Conservation (phyloP, 148 eudicot species). For the Tetragonia tetragonoides region DNA sequence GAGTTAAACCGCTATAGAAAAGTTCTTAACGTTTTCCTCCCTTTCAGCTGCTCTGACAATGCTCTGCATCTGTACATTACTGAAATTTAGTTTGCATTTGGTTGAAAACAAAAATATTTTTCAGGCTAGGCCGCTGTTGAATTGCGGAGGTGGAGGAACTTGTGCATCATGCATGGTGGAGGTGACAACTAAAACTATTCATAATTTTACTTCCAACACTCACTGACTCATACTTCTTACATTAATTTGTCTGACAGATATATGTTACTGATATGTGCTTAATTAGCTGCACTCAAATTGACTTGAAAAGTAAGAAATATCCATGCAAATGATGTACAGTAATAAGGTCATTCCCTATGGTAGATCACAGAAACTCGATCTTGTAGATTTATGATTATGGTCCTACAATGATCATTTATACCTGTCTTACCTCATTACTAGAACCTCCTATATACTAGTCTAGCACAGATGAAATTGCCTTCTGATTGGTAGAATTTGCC, state of each 20-base stretch:
- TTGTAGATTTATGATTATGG: too few species aligned
- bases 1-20: not conserved
- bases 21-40: not conserved
- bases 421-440: too few species aligned
- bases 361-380: too few species aligned
- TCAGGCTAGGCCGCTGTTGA: conserved; percentile 63
- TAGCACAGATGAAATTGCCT: too few species aligned
- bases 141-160: conserved; percentile 83
- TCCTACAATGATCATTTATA: too few species aligned
- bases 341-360: not conserved
- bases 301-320: not conserved
- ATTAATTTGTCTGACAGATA: not conserved
- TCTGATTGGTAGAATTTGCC: too few species aligned
- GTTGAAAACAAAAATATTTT: not conserved
- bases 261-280: not conserved
- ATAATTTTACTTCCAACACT: not conserved
- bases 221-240: too few species aligned
- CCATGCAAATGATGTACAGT: not conserved
- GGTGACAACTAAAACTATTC: conserved; percentile 34
- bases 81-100: not conserved
- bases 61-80: not conserved
- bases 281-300: not conserved
- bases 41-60: not conserved
- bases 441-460: too few species aligned
- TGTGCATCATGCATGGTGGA: conserved; percentile 88